Conservation (phyloP, 805 yeast species). For the Kazachstania viticola region DNA sequence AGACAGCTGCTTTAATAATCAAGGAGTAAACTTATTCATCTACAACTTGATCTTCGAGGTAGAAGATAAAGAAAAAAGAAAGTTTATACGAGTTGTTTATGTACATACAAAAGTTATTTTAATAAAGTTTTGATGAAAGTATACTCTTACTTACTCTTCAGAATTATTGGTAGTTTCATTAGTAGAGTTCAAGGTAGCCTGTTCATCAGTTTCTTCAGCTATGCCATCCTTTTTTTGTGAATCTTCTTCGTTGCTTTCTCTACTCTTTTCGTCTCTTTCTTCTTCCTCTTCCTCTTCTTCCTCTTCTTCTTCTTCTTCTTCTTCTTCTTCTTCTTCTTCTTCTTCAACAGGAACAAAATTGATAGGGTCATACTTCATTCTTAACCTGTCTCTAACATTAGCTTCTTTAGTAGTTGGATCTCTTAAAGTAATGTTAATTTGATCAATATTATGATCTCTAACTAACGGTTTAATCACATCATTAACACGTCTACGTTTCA, state of each 20-base stretch:
- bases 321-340: slow-evolving; percentile 14
- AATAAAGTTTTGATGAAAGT: too few relatives aligned
- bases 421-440: slow-evolving; percentile 42
- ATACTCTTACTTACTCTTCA: too few relatives aligned
- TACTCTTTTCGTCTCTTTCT: slow-evolving; percentile 1
- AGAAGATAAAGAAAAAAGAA: too few relatives aligned
- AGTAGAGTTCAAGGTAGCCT: too few relatives aligned
- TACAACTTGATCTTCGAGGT: too few relatives aligned
- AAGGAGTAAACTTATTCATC: too few relatives aligned
- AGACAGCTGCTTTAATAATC: slow-evolving; percentile 49
- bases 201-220: too few relatives aligned
- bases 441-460: slow-evolving; percentile 45
- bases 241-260: slow-evolving; percentile 1
- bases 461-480: slow-evolving; percentile 29
- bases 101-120: too few relatives aligned
- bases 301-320: slow-evolving; percentile 1
- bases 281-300: slow-evolving; percentile 2
- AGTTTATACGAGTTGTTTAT: too few relatives aligned
- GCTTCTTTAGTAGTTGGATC: slow-evolving; percentile 55
- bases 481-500: slow-evolving; percentile 73
- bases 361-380: slow-evolving; percentile 61
- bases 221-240: too few relatives aligned
- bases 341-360: slow-evolving; percentile 35
- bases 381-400: slow-evolving; percentile 41
- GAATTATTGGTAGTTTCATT: too few relatives aligned